These are phyloP conservation scores for Dioscorea alata DNA, from an alignment of 106 monocot species.

Conservation along the genomic window DNA sequence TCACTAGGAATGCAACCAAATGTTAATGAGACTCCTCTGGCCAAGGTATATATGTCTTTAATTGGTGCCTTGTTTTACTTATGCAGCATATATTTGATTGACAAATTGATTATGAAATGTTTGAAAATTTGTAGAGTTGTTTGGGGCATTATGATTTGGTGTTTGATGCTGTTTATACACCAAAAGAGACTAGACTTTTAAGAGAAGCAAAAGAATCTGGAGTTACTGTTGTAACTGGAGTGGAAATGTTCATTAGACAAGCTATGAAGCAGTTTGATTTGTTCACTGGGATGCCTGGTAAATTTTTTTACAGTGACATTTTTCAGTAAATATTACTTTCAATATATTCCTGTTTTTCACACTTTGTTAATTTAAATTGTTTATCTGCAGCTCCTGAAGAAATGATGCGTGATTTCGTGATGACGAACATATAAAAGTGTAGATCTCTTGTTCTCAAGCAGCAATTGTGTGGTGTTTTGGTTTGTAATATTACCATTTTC, in stretches of 20 bases:
- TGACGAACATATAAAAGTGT: background rate
- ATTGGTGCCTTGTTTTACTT: background rate
- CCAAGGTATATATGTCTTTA: conserved; percentile 52
- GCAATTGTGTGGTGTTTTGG: too few relatives aligned
- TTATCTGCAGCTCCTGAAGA: conserved; percentile 21
- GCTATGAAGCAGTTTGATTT: conserved; percentile 81
- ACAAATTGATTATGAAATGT: too few relatives aligned
- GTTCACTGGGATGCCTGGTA: conserved; percentile 77
- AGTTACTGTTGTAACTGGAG: conserved; percentile 56
- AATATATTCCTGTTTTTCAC: background rate
- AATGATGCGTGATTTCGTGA: conserved; percentile 19
- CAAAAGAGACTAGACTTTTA: conserved; percentile 70
- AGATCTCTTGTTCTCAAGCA: too few relatives aligned
- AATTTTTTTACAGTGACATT: background rate
- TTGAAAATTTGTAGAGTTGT: conserved; percentile 44
- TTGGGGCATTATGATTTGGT: conserved; percentile 57
- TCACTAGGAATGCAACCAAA: conserved; percentile 92
- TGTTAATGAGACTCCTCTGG: conserved; percentile 67
- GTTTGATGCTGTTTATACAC: conserved; percentile 92
- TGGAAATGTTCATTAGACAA: conserved; percentile 94
- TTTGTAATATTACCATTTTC: too few relatives aligned
- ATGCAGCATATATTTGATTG: too few relatives aligned
- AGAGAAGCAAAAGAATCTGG: conserved; percentile 79
- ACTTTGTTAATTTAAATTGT: background rate
- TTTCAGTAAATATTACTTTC: too few relatives aligned